Percentiles rank a stretch among this genome's conserved stretches.
Conservation (phyloP, 352 stramenopile species). For the Phytophthora ramorum region DNA sequence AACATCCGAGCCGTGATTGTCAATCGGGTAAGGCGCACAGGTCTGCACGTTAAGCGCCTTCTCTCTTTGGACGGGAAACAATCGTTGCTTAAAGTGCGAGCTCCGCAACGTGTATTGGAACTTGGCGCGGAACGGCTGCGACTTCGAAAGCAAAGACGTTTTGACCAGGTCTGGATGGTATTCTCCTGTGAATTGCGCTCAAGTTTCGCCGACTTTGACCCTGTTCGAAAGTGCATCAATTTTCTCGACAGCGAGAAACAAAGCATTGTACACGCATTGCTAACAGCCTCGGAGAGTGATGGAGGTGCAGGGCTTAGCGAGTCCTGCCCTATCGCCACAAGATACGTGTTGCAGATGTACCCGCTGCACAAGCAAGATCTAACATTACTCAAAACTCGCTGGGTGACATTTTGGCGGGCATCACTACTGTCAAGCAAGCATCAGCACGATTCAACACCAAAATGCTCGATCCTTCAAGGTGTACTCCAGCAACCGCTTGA, state of each 20-base stretch:
- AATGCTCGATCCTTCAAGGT: constrained; percentile 33
- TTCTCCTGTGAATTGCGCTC: constrained; percentile 71
- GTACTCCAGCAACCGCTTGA: constrained; percentile 84
- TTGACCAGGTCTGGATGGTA: constrained; percentile 85
- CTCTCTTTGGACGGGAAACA: constrained; percentile 79
- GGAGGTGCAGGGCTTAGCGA: constrained; percentile 77
- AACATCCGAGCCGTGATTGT: constrained; percentile 50
- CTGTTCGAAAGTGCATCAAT: constrained; percentile 39
- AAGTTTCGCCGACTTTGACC: constrained; percentile 76
- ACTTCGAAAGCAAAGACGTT: constrained; percentile 68
- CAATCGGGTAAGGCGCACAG: constrained; percentile 61
- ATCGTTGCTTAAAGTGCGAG: constrained; percentile 80
- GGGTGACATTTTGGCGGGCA: constrained; percentile 85
- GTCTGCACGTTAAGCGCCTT: constrained; percentile 75
- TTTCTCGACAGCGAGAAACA: constrained; percentile 89
- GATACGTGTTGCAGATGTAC: constrained; percentile 86
- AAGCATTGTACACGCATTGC: constrained; percentile 72
- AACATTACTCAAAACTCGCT: constrained; percentile 57
- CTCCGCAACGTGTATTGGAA: constrained; percentile 70
- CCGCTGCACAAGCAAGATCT: constrained; percentile 90
- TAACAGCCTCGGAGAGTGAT: constrained; percentile 54
- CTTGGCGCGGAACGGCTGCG: constrained; percentile 68
- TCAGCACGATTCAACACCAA: constrained; percentile 5
- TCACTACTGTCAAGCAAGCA: constrained; percentile 23
- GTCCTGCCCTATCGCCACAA: constrained; percentile 61